Base-by-base conservation (phyloP, 1,284 basidiomycete genomes). In the Moesziomyces antarcticus region DNA sequence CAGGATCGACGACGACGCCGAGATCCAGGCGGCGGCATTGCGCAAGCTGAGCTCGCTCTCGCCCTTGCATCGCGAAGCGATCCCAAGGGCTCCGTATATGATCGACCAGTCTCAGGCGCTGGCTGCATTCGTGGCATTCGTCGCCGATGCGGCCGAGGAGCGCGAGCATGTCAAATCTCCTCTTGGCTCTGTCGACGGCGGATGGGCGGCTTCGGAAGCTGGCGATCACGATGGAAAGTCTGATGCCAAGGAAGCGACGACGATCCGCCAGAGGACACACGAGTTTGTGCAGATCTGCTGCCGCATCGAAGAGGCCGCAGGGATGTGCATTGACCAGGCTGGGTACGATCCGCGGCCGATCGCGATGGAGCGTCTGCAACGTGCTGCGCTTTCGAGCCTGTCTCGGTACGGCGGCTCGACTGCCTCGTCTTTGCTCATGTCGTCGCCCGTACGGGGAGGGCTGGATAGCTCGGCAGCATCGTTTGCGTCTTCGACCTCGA, bases 291-390 rank as follows among this genome's bases (percentile, higher is more conserved):
- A 70, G 40, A 56, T 73, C 49, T 79, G 77, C 62, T 73, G 64
- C 46, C 57, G 66, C 10, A 60, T 79, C 43, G 77, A 80, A 27
- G 77, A 76, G 22, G 44, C 66, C n/a, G 77, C 71, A 18, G 77
- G 77, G 20, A 59, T 55, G 33, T 67, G 65, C 50, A 60, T 79
- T 53, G 77, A 80, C 47, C 53, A 54, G 43, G 78, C 78, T 5
- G 78, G 78, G 35, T 75, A 52, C 45, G 69, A 80, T 45, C 69
- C 78, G 20, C 43, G 52, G 24, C 74, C 77, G 10, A 59, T 77
- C 4, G 57, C 61, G 3, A 58, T 62, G 43, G 56, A 66, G 37
- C 63, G 63, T 9, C 33, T 67, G 35, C 65, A 62, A 25, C 50
- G 55, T 37, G 37, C 43, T 9, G 59, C 44, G 1, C 22, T 54